These are phyloP conservation scores for Pyrenophora graminea DNA, from an alignment of 2,329 filamentous ascomycete genomes.

Conservation along the genomic window DNA sequence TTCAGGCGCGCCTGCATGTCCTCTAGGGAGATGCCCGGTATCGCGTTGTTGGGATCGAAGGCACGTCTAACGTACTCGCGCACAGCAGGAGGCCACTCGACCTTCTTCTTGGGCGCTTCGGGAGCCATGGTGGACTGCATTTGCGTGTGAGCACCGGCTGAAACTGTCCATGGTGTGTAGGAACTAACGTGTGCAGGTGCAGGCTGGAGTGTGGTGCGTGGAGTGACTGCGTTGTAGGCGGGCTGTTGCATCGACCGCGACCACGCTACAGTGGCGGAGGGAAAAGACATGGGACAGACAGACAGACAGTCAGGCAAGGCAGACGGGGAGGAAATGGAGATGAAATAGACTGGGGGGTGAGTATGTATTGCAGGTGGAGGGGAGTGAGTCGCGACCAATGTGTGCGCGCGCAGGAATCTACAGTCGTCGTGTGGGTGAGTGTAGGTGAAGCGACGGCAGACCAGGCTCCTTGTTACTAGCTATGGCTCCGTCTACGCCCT, in stretches of 20 bases:
- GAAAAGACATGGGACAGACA: constrained; percentile 33
- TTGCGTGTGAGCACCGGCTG: constrained; percentile 17
- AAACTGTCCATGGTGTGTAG: not conserved
- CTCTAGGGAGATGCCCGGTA: constrained; percentile 50
- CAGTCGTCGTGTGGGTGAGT: constrained; percentile 16
- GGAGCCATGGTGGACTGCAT: constrained; percentile 25
- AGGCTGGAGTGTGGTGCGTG: constrained; percentile 46
- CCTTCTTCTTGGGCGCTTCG: constrained; percentile 54
- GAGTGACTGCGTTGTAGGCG: constrained; percentile 53
- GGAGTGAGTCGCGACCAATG: not conserved
- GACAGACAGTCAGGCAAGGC: constrained; percentile 5
- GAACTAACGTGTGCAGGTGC: constrained; percentile 28
- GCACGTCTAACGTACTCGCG: constrained; percentile 87
- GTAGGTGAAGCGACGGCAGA: constrained; percentile 23
- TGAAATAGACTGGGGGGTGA: constrained; percentile 19
- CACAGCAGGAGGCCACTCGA: constrained; percentile 81
- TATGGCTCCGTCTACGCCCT: constrained; percentile 6
- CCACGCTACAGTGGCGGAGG: constrained; percentile 36
- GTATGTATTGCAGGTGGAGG: constrained; percentile 18
- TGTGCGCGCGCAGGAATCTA: constrained; percentile 8
- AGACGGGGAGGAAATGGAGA: constrained; percentile 1
- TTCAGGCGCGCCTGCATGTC: constrained; percentile 88
- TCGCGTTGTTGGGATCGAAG: constrained; percentile 71
- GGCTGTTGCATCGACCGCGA: constrained; percentile 36
- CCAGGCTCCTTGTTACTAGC: constrained; percentile 11